Percentiles rank a stretch among this genome's conserved stretches.
Conservation (phyloP, 2,329 filamentous ascomycete genomes). For the Dryadomyces quercivorus region DNA sequence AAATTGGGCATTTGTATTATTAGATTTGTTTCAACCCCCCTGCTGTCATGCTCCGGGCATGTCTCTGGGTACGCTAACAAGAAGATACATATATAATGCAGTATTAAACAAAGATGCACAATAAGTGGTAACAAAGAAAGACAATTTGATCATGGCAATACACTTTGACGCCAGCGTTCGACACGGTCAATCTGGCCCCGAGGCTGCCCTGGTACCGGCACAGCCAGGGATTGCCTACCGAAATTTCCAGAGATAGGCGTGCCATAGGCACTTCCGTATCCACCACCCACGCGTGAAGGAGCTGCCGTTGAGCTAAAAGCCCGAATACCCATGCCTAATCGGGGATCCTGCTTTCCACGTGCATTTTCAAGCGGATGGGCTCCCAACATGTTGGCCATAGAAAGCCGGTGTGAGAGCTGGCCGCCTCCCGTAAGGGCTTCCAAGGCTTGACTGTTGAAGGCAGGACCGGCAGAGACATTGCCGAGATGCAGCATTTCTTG, state of each 20-base stretch:
- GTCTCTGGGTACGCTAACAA: not conserved
- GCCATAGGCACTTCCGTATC: slow-evolving; percentile 4
- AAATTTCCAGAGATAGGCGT: slow-evolving; percentile 2
- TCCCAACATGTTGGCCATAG: slow-evolving; percentile 47
- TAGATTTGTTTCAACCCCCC: too few species aligned
- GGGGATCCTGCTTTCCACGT: slow-evolving; percentile 5
- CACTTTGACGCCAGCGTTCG: slow-evolving; percentile 22
- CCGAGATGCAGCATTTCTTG: slow-evolving; percentile 33
- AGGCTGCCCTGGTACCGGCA: slow-evolving; percentile 7
- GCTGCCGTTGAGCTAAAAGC: not conserved
- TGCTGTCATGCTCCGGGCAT: not conserved
- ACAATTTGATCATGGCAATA: slow-evolving; percentile 11
- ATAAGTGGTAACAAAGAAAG: not conserved
- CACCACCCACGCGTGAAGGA: not conserved
- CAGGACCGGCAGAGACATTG: slow-evolving; percentile 2
- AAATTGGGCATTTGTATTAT: too few species aligned
- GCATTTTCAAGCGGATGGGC: slow-evolving; percentile 27
- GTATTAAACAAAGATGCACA: not conserved
- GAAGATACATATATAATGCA: not conserved
- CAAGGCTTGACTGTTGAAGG: slow-evolving; percentile 13
- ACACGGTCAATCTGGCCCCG: slow-evolving; percentile 19
- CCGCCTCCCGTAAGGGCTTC: slow-evolving; percentile 15
- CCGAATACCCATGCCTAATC: not conserved
- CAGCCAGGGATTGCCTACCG: slow-evolving; percentile 1
- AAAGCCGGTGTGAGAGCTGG: slow-evolving; percentile 31